Evolutionary conservation across 495 filamentous ascomycete species (phyloP).

Genomic region (Xanthoparmelia taractica): DNA sequence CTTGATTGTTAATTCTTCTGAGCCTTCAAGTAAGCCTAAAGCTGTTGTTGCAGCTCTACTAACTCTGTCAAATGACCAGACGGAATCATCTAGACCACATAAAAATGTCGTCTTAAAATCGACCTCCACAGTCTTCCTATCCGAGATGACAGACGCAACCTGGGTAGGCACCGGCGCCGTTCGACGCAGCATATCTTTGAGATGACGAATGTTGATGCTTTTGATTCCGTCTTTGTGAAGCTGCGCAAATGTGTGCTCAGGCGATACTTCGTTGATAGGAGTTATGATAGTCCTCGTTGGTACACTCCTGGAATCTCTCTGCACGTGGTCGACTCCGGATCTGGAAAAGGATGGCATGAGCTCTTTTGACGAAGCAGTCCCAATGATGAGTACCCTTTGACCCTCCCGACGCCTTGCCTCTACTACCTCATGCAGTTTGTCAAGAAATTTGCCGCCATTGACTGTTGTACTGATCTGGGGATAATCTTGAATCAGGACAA

Average conservation of each 20-base stretch:
- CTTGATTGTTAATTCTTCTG: conserved; percentile 25
- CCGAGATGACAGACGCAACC: conserved; percentile 26
- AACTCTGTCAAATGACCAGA: conserved; percentile 53
- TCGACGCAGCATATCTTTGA: conserved; percentile 56
- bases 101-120: conserved; percentile 33
- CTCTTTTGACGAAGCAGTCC: conserved; percentile 52
- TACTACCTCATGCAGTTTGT: conserved; percentile 60
- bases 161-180: conserved; percentile 31
- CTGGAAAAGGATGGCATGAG: conserved; percentile 42
- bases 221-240: conserved; percentile 45
- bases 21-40: conserved; percentile 40
- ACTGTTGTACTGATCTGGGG: conserved; percentile 58
- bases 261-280: conserved; percentile 31
- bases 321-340: conserved; percentile 42
- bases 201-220: conserved; percentile 61
- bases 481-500: conserved; percentile 77
- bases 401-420: conserved; percentile 60
- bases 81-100: conserved; percentile 43
- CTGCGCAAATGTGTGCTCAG: conserved; percentile 35
- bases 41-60: conserved; percentile 55
- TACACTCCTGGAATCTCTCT: conserved; percentile 34
- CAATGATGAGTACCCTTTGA: conserved; percentile 66
- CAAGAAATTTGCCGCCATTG: conserved; percentile 56
- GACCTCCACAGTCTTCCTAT: conserved; percentile 34
- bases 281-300: conserved; percentile 47